These are phyloP conservation scores for Eutrema salsugineum DNA, from an alignment of 441 rosid genomes.

Conservation along the genomic window DNA sequence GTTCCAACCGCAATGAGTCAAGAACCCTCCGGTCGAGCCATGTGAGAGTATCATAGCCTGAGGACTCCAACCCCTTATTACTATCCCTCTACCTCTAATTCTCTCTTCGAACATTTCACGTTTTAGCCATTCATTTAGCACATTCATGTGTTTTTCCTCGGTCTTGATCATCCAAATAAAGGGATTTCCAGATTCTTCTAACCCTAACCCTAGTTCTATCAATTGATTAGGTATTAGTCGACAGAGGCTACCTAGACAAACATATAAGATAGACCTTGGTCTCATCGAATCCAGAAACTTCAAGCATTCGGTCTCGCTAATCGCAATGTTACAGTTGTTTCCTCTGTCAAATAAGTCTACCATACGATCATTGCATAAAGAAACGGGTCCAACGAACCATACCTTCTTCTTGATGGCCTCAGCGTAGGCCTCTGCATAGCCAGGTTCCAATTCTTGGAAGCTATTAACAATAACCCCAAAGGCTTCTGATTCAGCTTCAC, in stretches of 20 bases:
- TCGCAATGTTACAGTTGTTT: slow-evolving; percentile 37
- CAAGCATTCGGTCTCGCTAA: slow-evolving; percentile 32
- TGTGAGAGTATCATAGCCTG: slow-evolving; percentile 73
- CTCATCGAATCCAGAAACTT: slow-evolving; percentile 44
- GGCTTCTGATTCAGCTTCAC: slow-evolving; percentile 43
- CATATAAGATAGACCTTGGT: slow-evolving; percentile 44
- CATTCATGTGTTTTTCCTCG: slow-evolving; percentile 30
- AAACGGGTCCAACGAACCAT: slow-evolving; percentile 63
- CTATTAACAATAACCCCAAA: slow-evolving; percentile 51
- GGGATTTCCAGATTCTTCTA: slow-evolving; percentile 42
- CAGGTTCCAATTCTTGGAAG: slow-evolving; percentile 43
- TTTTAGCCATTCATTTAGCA: slow-evolving; percentile 47
- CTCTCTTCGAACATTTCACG: slow-evolving; percentile 48
- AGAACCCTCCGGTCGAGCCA: slow-evolving; percentile 54
- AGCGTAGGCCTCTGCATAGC: slow-evolving; percentile 38
- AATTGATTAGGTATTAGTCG: slow-evolving; percentile 47
- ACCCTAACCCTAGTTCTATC: slow-evolving; percentile 50
- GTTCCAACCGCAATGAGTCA: no score
- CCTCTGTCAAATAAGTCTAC: slow-evolving; percentile 48
- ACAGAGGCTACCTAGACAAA: slow-evolving; percentile 55
- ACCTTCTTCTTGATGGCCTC: slow-evolving; percentile 41
- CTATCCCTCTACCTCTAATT: slow-evolving; percentile 48
- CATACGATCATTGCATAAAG: slow-evolving; percentile 34
- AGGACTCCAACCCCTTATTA: slow-evolving; percentile 78
- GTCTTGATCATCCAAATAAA: slow-evolving; percentile 56